These are phyloP conservation scores for Ophiostoma pallidulum DNA, from an alignment of 2,329 filamentous ascomycete species.

Conservation along the genomic window DNA sequence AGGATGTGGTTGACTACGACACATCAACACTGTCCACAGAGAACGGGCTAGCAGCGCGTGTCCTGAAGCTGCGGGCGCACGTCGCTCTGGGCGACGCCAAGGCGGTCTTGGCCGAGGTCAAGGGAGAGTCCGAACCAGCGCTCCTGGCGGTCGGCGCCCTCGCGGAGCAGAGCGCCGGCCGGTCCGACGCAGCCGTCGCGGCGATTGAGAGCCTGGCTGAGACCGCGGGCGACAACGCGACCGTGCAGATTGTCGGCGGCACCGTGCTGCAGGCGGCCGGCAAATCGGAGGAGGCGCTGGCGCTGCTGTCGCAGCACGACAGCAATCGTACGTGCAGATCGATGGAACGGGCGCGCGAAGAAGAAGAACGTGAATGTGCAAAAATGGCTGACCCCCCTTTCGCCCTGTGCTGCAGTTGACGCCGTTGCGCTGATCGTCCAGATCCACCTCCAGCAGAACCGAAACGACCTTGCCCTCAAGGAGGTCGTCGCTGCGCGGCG, in stretches of 20 bases:
- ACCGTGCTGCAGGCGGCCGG: conserved; percentile 72
- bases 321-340: conserved; percentile 73
- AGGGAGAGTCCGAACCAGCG: conserved; percentile 56
- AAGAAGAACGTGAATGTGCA: no score
- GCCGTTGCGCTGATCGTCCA: conserved; percentile 83
- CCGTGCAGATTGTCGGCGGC: conserved; percentile 74
- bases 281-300: conserved; percentile 76
- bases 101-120: conserved; percentile 60
- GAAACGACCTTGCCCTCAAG: conserved; percentile 81
- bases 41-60: conserved; percentile 65
- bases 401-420: conserved; percentile 45
- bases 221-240: conserved; percentile 60
- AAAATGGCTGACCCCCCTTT: no score
- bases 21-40: conserved; percentile 66
- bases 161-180: conserved; percentile 55
- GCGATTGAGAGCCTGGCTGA: conserved; percentile 58
- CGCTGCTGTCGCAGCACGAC: conserved; percentile 71
- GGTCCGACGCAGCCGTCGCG: conserved; percentile 51
- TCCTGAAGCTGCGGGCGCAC: conserved; percentile 73
- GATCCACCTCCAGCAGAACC: conserved; percentile 85
- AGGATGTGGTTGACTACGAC: conserved; percentile 78
- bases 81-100: conserved; percentile 72
- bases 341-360: no score
- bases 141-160: conserved; percentile 68
- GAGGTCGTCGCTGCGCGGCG: conserved; percentile 78